These are phyloP conservation scores for Eutrema heterophyllum DNA, from an alignment of 345 rosid species.

Conservation along the genomic window DNA sequence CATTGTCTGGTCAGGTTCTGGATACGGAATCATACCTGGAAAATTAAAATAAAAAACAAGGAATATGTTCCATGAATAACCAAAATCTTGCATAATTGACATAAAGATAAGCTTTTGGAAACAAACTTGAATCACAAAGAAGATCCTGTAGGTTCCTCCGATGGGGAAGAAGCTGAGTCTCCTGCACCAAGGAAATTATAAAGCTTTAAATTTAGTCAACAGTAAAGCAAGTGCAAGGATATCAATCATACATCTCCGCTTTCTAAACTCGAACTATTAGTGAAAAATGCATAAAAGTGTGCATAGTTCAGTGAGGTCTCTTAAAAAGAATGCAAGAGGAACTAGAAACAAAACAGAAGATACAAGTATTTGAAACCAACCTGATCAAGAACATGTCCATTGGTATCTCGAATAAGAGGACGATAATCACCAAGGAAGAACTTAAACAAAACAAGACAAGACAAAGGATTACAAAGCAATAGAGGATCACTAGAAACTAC, in stretches of 20 bases:
- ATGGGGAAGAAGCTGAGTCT: slow-evolving; percentile 82
- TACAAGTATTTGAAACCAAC: slow-evolving; percentile 38
- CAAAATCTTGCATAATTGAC: slow-evolving; percentile 17
- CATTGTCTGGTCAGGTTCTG: slow-evolving; percentile 93
- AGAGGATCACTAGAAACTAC: slow-evolving; percentile 12
- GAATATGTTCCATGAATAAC: slow-evolving; percentile 7
- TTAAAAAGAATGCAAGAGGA: slow-evolving; percentile 7
- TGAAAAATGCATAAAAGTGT: background rate
- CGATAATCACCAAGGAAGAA: slow-evolving; percentile 99
- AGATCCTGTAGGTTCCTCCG: slow-evolving; percentile 91
- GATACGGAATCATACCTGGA: slow-evolving; percentile 89
- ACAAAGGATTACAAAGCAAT: slow-evolving; percentile 15
- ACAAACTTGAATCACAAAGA: slow-evolving; percentile 89
- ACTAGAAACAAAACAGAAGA: slow-evolving; percentile 21
- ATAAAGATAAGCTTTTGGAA: slow-evolving; percentile 22
- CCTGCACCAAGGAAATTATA: slow-evolving; percentile 50
- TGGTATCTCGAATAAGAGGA: slow-evolving; percentile 76
- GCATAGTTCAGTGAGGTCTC: background rate
- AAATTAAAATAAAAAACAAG: slow-evolving; percentile 21
- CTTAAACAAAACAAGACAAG: slow-evolving; percentile 38
- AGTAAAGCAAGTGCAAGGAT: slow-evolving; percentile 7
- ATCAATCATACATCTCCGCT: background rate
- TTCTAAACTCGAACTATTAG: background rate
- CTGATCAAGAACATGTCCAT: slow-evolving; percentile 95
- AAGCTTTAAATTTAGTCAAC: slow-evolving; percentile 8